phyloP scores from a whole-genome alignment of 805 yeast species.

The Blastobotrys attinorum region DNA sequence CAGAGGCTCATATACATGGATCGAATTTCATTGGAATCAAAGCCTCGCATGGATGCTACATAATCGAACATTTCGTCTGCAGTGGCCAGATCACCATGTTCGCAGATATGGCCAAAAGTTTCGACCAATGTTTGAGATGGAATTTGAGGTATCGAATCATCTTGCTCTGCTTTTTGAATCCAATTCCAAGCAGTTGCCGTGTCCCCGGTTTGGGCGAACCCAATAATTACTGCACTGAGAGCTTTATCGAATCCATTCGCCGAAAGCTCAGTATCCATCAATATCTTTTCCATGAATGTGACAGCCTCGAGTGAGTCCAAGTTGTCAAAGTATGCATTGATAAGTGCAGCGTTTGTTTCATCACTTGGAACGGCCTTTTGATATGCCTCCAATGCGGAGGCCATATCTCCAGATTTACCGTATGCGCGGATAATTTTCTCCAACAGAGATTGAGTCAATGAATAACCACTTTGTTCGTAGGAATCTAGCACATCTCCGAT shows the following conservation, averaged over 20 bases:
- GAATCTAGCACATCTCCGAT: slow-evolving; percentile 2
- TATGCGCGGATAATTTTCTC: slow-evolving; percentile 18
- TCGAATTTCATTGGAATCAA: slow-evolving; percentile 16
- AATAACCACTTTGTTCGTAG: slow-evolving; percentile 9
- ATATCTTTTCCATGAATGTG: slow-evolving; percentile 20
- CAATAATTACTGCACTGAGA: slow-evolving; percentile 10
- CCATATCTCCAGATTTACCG: slow-evolving; percentile 16
- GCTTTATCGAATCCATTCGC: slow-evolving; percentile 4
- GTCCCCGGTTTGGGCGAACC: slow-evolving; percentile 20
- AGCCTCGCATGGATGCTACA: slow-evolving; percentile 16
- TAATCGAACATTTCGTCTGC: slow-evolving; percentile 24
- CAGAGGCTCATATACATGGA: slow-evolving; percentile 19
- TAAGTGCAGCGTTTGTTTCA: slow-evolving; percentile 19
- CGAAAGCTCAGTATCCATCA: slow-evolving; percentile 8
- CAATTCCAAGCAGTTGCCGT: slow-evolving; percentile 24
- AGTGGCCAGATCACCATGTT: slow-evolving; percentile 15
- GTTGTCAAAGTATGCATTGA: slow-evolving; percentile 21
- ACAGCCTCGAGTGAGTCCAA: slow-evolving; percentile 21
- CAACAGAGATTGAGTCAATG: slow-evolving; percentile 9
- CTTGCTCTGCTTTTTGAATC: slow-evolving; percentile 19
- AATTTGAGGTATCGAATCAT: slow-evolving; percentile 10
- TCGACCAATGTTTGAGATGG: slow-evolving; percentile 12
- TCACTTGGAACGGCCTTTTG: slow-evolving; percentile 7
- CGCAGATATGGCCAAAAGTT: slow-evolving; percentile 18
- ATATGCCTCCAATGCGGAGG: slow-evolving; percentile 17